Conservation (phyloP, 805 yeast genomes). For the Metschnikowia santaceciliae region DNA sequence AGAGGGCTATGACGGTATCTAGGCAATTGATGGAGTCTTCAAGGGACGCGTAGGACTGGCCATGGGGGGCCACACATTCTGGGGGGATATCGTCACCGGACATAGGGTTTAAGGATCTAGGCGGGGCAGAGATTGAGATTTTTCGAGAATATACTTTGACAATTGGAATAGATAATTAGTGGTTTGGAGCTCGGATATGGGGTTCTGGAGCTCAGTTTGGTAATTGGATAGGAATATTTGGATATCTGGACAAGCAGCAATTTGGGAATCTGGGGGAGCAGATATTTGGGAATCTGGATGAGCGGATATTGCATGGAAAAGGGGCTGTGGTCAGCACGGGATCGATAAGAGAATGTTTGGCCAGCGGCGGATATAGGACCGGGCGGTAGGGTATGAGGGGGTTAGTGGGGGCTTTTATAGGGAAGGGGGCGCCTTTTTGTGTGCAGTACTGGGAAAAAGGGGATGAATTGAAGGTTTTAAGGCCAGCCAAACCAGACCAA, state of each 20-base stretch:
- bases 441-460: not conserved
- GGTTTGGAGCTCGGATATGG: too few species aligned
- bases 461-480: not conserved
- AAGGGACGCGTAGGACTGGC: slow-evolving; percentile 13
- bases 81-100: slow-evolving; percentile 38
- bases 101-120: not conserved
- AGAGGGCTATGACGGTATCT: slow-evolving; percentile 57
- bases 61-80: slow-evolving; percentile 33
- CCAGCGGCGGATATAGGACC: not conserved
- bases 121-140: not conserved
- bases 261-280: too few species aligned
- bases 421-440: too few species aligned
- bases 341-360: not conserved
- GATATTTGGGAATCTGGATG: too few species aligned
- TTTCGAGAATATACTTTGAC: too few species aligned
- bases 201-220: too few species aligned
- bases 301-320: not conserved
- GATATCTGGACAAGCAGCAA: too few species aligned
- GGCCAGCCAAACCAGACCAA: not conserved
- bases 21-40: slow-evolving; percentile 30
- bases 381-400: not conserved
- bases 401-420: too few species aligned
- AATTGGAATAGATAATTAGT: too few species aligned
- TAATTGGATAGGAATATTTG: too few species aligned
- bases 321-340: not conserved